Conservation (phyloP, 1,284 basidiomycete species). For the Flammula alnicola region DNA sequence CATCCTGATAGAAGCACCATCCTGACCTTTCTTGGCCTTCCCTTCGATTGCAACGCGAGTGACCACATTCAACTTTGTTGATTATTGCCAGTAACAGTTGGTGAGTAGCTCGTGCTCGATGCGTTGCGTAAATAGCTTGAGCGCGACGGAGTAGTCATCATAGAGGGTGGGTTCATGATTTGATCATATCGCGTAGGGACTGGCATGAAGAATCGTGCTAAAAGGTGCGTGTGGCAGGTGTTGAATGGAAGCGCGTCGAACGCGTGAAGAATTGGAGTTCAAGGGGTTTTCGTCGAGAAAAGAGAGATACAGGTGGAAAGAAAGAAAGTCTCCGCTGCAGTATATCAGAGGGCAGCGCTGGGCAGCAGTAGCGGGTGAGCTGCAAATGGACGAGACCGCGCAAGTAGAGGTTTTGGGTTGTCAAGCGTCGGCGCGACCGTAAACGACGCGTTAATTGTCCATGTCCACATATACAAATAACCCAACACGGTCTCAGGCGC, state of each 20-base stretch:
- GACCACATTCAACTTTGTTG: slow-evolving; percentile 66
- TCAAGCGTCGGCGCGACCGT: slow-evolving; percentile 24
- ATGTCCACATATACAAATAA: slow-evolving; percentile 22
- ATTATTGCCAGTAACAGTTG: slow-evolving; percentile 44
- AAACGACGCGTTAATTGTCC: slow-evolving; percentile 24
- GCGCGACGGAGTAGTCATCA: slow-evolving; percentile 33
- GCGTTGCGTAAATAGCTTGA: slow-evolving; percentile 24
- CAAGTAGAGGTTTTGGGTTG: slow-evolving; percentile 19
- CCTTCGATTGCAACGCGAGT: slow-evolving; percentile 77
- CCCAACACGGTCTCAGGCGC: slow-evolving; percentile 17
- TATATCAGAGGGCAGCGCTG: neutral
- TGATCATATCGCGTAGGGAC: slow-evolving; percentile 32
- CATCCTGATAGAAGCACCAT: slow-evolving; percentile 70
- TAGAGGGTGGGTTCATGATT: slow-evolving; percentile 31
- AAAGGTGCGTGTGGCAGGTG: neutral
- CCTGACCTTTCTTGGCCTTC: slow-evolving; percentile 63
- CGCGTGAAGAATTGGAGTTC: neutral
- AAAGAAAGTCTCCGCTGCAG: neutral
- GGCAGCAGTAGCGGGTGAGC: neutral
- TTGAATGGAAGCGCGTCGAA: slow-evolving; percentile 15
- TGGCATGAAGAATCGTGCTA: slow-evolving; percentile 32
- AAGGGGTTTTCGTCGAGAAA: neutral
- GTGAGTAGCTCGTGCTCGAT: slow-evolving; percentile 37
- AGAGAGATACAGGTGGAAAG: neutral
- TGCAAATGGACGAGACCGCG: slow-evolving; percentile 1